A percentile compares a stretch with the other conserved stretches of the same genome.
phyloP scores from a whole-genome alignment of 192 early-diverging fungal species.

The Coemansia asiatica region DNA sequence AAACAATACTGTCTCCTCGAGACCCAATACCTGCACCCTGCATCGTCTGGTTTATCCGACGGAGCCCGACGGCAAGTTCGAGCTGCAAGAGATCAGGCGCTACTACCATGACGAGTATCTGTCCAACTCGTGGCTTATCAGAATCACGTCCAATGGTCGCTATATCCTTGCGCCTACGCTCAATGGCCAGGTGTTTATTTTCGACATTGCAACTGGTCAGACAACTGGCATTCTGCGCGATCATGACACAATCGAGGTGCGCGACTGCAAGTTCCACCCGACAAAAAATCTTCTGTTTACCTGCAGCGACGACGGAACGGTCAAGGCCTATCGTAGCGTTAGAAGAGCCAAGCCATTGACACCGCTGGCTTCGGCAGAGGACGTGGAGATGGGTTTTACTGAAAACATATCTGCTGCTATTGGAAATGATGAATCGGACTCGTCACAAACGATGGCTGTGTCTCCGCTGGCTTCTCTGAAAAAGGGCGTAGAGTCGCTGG shows the following conservation, averaged over 20 bases:
- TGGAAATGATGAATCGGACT: slow-evolving; percentile 5
- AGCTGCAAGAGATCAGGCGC: slow-evolving; percentile 71
- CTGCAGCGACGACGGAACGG: slow-evolving; percentile 76
- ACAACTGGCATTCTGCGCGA: slow-evolving; percentile 79
- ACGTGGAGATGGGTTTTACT: slow-evolving; percentile 6
- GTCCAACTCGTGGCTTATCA: slow-evolving; percentile 95
- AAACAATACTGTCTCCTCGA: slow-evolving; percentile 68
- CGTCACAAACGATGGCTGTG: slow-evolving; percentile 30
- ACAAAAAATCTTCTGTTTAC: slow-evolving; percentile 76
- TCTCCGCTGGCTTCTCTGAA: slow-evolving; percentile 43
- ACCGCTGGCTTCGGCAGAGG: neutral
- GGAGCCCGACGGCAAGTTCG: slow-evolving; percentile 66
- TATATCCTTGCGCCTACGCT: slow-evolving; percentile 89
- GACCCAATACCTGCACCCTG: slow-evolving; percentile 83
- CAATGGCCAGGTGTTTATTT: slow-evolving; percentile 84
- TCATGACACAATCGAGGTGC: slow-evolving; percentile 90
- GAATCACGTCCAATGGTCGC: slow-evolving; percentile 81
- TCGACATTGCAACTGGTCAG: slow-evolving; percentile 73
- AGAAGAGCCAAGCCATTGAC: slow-evolving; percentile 9
- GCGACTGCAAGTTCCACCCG: slow-evolving; percentile 90
- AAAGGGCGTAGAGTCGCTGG: slow-evolving; percentile 44
- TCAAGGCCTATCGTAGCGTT: slow-evolving; percentile 59
- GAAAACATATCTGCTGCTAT: neutral
- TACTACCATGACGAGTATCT: slow-evolving; percentile 79
- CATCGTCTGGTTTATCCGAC: slow-evolving; percentile 85